Evolutionary conservation across 352 stramenopile genomes (phyloP).

Genomic region (Phytophthora cajani): DNA sequence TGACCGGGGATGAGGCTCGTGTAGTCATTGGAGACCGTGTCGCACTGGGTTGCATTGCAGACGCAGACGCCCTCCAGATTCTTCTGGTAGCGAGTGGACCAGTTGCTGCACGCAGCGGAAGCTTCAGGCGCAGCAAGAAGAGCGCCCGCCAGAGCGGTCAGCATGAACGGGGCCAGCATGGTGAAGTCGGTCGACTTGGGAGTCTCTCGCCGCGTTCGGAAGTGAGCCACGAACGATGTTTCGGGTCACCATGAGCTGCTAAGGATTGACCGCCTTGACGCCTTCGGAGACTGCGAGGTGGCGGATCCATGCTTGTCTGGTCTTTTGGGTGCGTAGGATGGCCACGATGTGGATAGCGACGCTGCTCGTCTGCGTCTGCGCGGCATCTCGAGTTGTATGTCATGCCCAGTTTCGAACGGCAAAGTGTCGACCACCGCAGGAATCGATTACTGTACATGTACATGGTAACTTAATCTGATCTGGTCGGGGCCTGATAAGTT

Average conservation of each 20-base stretch:
- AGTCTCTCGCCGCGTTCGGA: slow-evolving; percentile 3
- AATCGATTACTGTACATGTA: too few relatives aligned
- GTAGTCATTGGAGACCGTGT: slow-evolving; percentile 54
- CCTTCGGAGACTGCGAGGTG: slow-evolving; percentile 7
- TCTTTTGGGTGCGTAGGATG: slow-evolving; percentile 34
- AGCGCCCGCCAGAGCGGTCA: slow-evolving; percentile 1
- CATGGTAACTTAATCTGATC: slow-evolving; percentile 7
- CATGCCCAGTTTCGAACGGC: slow-evolving; percentile 33
- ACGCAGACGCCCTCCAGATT: slow-evolving; percentile 51
- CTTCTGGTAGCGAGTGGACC: slow-evolving; percentile 44
- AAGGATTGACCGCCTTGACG: background rate
- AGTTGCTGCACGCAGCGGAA: slow-evolving; percentile 37
- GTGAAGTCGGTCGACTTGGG: background rate
- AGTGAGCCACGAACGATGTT: slow-evolving; percentile 3
- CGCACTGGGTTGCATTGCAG: slow-evolving; percentile 50
- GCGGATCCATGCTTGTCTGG: slow-evolving; percentile 17
- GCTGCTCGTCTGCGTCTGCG: slow-evolving; percentile 9
- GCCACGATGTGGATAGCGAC: slow-evolving; percentile 24
- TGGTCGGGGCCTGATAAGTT: background rate
- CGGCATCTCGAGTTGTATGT: slow-evolving; percentile 1
- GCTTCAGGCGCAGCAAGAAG: background rate
- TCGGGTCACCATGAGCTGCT: background rate
- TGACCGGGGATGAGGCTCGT: slow-evolving; percentile 38
- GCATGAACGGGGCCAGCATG: slow-evolving; percentile 11
- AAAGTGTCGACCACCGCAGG: slow-evolving; percentile 14